A percentile compares a stretch with the other conserved stretches of the same genome.
These are phyloP conservation scores for Stephanodiscus minutulus DNA, from an alignment of 108 stramenopile genomes.

Conservation along the genomic window DNA sequence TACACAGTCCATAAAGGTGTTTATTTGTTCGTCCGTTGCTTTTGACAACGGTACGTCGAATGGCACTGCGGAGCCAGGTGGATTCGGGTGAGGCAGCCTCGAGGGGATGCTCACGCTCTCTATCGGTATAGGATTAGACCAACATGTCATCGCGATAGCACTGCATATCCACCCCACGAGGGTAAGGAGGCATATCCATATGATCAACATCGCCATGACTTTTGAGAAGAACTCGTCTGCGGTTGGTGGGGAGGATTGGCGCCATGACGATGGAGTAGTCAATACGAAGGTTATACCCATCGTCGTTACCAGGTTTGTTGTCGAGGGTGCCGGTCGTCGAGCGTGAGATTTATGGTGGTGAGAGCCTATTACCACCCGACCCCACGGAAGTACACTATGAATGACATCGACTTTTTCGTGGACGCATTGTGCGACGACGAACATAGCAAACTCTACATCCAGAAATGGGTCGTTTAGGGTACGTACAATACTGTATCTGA, in stretches of 20 bases:
- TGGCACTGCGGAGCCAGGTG: conserved; percentile 31
- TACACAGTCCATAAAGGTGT: conserved; percentile 27
- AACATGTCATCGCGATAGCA: conserved; percentile 10
- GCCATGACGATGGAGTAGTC: neutral
- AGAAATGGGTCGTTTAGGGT: too few species aligned
- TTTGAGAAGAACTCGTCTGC: neutral
- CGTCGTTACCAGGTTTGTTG: too few species aligned
- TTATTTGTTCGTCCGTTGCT: conserved; percentile 31
- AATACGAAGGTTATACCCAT: too few species aligned
- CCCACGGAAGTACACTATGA: too few species aligned
- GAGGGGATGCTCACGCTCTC: conserved; percentile 27
- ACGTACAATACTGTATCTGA: too few species aligned
- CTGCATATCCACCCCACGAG: conserved; percentile 1
- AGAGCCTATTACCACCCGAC: too few species aligned
- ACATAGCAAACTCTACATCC: too few species aligned
- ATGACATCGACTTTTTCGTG: too few species aligned
- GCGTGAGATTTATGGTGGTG: too few species aligned
- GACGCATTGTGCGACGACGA: too few species aligned
- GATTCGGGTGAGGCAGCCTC: conserved; percentile 41
- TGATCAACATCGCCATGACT: conserved; percentile 5
- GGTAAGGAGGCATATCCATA: conserved; percentile 14
- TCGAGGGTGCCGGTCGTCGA: too few species aligned
- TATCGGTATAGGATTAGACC: conserved; percentile 31
- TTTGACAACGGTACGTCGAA: conserved; percentile 34
- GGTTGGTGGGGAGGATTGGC: neutral